phyloP scores from a whole-genome alignment of 345 rosid species.

The Pistacia vera region DNA sequence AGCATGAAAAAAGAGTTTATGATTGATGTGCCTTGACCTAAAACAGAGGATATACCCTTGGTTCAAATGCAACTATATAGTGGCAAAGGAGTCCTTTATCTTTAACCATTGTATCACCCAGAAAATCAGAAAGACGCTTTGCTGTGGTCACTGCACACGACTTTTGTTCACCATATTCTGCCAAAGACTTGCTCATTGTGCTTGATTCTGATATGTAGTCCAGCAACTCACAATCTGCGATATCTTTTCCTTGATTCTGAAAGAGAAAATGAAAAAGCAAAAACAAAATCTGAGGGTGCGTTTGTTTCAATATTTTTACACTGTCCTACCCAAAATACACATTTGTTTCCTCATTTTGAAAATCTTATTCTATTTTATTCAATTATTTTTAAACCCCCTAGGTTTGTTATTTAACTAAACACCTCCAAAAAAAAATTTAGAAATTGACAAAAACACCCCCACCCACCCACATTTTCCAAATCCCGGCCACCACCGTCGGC shows the following conservation, averaged over 20 bases:
- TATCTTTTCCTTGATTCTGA: slow-evolving; percentile 90
- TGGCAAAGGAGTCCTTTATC: slow-evolving; percentile 98
- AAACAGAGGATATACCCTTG: slow-evolving; percentile 55
- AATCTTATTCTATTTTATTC: no score
- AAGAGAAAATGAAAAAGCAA: slow-evolving; percentile 25
- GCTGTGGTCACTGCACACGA: slow-evolving; percentile 99
- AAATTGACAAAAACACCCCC: no score
- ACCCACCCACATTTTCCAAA: no score
- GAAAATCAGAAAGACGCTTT: slow-evolving; percentile 91
- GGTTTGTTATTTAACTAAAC: no score
- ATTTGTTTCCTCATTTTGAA: no score
- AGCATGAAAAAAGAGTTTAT: slow-evolving; percentile 3
- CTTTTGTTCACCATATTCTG: slow-evolving; percentile 92
- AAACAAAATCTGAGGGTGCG: slow-evolving; percentile 9
- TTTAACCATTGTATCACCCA: slow-evolving; percentile 92
- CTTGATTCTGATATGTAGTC: slow-evolving; percentile 98
- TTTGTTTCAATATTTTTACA: no score
- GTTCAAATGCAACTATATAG: slow-evolving; percentile 94
- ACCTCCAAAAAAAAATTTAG: no score
- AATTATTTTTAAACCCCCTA: no score
- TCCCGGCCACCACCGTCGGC: no score
- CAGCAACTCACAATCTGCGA: slow-evolving; percentile 89
- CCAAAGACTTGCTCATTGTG: slow-evolving; percentile 98
- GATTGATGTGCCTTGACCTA: slow-evolving; percentile 7
- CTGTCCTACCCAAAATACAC: no score